Evolutionary conservation across 2,329 filamentous ascomycete species (phyloP).

Genomic region (Aotearoamyces nothofagi): DNA sequence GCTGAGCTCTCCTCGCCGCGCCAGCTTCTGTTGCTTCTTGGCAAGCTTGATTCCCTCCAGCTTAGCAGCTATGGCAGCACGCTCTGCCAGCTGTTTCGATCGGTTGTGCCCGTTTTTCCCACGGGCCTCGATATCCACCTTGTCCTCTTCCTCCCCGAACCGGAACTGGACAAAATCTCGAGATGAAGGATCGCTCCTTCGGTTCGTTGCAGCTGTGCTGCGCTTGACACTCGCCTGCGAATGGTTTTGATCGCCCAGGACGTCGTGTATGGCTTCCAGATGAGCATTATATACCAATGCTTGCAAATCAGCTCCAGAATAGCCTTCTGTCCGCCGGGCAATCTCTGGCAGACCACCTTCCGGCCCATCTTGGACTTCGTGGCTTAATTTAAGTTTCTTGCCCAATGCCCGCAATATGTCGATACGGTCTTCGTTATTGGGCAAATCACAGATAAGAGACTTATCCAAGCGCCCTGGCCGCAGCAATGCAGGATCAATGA

Average conservation of each 20-base stretch:
- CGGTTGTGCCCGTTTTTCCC: slow-evolving; percentile 30
- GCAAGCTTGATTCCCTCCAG: slow-evolving; percentile 64
- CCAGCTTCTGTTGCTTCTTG: slow-evolving; percentile 27
- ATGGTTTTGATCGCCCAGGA: slow-evolving; percentile 49
- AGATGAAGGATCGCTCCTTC: slow-evolving; percentile 8
- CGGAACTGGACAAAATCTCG: slow-evolving; percentile 64
- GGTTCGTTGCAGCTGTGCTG: slow-evolving; percentile 10
- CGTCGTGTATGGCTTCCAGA: slow-evolving; percentile 90
- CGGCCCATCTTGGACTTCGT: slow-evolving; percentile 39
- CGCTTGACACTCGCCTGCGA: slow-evolving; percentile 16
- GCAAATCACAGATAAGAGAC: slow-evolving; percentile 81
- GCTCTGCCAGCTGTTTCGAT: slow-evolving; percentile 50
- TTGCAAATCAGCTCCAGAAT: slow-evolving; percentile 87
- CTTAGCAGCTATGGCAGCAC: slow-evolving; percentile 66
- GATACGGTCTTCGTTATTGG: slow-evolving; percentile 60
- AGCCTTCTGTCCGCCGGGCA: slow-evolving; percentile 69
- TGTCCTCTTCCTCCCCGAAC: slow-evolving; percentile 48
- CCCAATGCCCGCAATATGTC: slow-evolving; percentile 84
- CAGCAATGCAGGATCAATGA: slow-evolving; percentile 88
- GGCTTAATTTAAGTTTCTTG: slow-evolving; percentile 59
- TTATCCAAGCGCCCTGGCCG: slow-evolving; percentile 90
- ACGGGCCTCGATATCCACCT: slow-evolving; percentile 22
- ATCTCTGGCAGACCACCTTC: slow-evolving; percentile 52
- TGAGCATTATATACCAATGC: slow-evolving; percentile 93
- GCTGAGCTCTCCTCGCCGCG: slow-evolving; percentile 10